Evolutionary conservation across 2,329 filamentous ascomycete species (phyloP).

Genomic region (Colletotrichum australisinense): DNA sequence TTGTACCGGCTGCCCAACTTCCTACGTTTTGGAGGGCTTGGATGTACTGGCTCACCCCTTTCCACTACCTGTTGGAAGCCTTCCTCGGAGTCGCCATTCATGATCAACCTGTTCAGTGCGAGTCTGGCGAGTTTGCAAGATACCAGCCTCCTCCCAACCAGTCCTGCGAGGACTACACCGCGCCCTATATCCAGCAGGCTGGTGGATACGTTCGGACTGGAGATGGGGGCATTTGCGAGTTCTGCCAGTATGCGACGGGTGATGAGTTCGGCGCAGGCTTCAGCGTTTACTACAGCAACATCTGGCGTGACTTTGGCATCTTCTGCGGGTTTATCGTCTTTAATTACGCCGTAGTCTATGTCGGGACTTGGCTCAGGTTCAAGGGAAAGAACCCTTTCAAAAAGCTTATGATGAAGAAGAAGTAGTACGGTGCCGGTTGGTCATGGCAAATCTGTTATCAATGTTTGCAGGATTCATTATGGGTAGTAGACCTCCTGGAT

Average conservation of each 20-base stretch:
- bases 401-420: constrained; percentile 44
- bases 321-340: constrained; percentile 73
- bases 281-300: constrained; percentile 69
- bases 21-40: constrained; percentile 72
- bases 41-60: constrained; percentile 77
- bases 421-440: constrained; percentile 36
- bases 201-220: constrained; percentile 72
- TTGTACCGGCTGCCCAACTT: constrained; percentile 70
- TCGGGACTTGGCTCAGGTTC: constrained; percentile 53
- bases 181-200: constrained; percentile 60
- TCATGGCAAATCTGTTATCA: not conserved
- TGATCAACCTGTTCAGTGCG: constrained; percentile 66
- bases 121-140: constrained; percentile 65
- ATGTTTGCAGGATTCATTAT: not conserved
- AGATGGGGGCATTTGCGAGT: constrained; percentile 69
- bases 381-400: constrained; percentile 51
- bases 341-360: constrained; percentile 62
- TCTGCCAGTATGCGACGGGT: constrained; percentile 71
- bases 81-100: constrained; percentile 68
- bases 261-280: constrained; percentile 70
- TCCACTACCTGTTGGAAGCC: constrained; percentile 74
- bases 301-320: constrained; percentile 75
- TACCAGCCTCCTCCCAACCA: constrained; percentile 69
- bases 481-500: not conserved
- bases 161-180: constrained; percentile 70